Percentiles rank a stretch among this genome's conserved stretches.
These are phyloP conservation scores for Collybiopsis confluens DNA, from an alignment of 768 basidiomycete genomes.

Conservation along the genomic window DNA sequence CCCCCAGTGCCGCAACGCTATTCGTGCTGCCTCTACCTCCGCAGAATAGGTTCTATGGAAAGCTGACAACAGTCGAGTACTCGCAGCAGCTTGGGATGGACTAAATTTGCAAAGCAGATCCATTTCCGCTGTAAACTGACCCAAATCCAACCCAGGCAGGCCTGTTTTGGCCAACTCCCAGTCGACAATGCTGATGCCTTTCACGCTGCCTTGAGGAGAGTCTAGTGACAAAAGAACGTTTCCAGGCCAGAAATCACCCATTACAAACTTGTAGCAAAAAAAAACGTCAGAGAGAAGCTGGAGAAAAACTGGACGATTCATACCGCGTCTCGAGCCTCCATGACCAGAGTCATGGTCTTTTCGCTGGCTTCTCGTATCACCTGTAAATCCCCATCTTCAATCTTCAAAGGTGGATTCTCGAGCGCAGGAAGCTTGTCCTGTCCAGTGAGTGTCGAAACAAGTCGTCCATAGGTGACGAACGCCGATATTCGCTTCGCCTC, in stretches of 20 bases:
- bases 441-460: constrained; percentile 35
- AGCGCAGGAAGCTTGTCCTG: constrained; percentile 28
- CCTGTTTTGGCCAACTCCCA: constrained; percentile 36
- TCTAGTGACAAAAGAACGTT: constrained; percentile 50
- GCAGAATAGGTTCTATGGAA: neutral
- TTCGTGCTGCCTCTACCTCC: neutral
- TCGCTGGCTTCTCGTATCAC: constrained; percentile 18
- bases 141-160: constrained; percentile 37
- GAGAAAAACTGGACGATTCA: constrained; percentile 8
- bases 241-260: constrained; percentile 76
- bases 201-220: neutral
- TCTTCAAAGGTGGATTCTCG: constrained; percentile 34
- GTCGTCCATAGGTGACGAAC: constrained; percentile 38
- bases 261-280: constrained; percentile 32
- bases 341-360: constrained; percentile 21
- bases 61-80: neutral
- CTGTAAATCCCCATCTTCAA: constrained; percentile 32
- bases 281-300: neutral
- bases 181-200: constrained; percentile 3
- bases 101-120: constrained; percentile 31
- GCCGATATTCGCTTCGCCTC: constrained; percentile 37
- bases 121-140: constrained; percentile 42
- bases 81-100: neutral
- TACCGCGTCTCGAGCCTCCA: constrained; percentile 24
- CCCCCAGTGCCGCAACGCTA: constrained; percentile 46